These are phyloP conservation scores for Cucumis hystrix DNA, from an alignment of 306 rosid genomes.

Conservation along the genomic window DNA sequence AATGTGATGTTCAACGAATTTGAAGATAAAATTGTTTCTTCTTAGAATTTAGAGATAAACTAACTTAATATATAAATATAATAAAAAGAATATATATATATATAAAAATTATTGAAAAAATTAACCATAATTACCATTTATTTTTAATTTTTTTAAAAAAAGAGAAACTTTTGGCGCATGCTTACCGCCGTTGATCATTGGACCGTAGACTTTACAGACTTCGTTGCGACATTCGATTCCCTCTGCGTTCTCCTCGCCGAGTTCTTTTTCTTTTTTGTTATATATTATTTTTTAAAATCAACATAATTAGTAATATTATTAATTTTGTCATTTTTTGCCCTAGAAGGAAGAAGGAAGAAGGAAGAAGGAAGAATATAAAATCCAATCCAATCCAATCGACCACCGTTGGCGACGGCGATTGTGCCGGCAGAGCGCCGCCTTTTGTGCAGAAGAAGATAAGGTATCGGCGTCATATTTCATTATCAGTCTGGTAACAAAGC, in stretches of 20 bases:
- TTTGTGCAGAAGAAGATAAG: neutral
- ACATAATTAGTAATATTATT: neutral
- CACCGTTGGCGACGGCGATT: neutral
- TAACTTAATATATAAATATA: too few species aligned
- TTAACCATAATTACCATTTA: neutral
- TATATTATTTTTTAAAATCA: neutral
- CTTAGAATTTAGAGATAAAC: too few species aligned
- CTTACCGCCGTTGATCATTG: slow-evolving; percentile 27
- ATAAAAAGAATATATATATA: too few species aligned
- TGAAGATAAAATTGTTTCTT: too few species aligned
- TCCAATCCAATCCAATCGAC: neutral
- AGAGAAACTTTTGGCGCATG: slow-evolving; percentile 30
- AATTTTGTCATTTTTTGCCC: neutral
- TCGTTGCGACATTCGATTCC: neutral
- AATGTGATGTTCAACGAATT: too few species aligned
- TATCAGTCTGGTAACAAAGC: neutral
- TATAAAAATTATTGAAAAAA: neutral
- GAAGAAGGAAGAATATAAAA: too few species aligned
- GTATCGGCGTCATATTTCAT: neutral
- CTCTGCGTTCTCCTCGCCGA: neutral
- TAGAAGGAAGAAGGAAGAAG: too few species aligned
- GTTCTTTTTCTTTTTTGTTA: neutral
- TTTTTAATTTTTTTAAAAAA: neutral
- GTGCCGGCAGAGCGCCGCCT: neutral
- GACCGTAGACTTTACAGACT: slow-evolving; percentile 13